A percentile compares a stretch with the other conserved stretches of the same genome.
Evolutionary conservation across 192 early-diverging fungal species (phyloP).

Genomic region (Coemansia pectinata): DNA sequence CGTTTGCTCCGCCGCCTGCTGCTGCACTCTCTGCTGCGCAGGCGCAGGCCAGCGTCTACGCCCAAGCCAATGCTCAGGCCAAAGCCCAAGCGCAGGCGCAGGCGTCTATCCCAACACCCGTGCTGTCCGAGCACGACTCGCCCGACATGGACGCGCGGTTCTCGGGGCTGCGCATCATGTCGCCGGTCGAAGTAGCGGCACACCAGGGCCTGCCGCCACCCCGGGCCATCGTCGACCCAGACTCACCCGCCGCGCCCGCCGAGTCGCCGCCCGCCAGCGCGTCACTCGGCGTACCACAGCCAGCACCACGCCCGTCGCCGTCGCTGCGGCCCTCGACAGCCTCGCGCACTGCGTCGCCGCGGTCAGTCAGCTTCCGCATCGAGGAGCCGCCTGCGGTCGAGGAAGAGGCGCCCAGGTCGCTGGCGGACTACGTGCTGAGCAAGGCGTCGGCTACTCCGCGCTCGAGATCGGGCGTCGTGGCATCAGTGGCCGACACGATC

Average conservation of each 20-base stretch:
- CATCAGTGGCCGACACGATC: constrained; percentile 50
- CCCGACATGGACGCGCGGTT: constrained; percentile 12
- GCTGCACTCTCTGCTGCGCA: neutral
- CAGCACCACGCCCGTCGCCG: constrained; percentile 33
- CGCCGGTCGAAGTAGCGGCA: constrained; percentile 50
- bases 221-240: constrained; percentile 43
- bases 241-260: constrained; percentile 19
- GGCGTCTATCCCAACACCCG: constrained; percentile 47
- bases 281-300: constrained; percentile 3
- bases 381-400: constrained; percentile 19
- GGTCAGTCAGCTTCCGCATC: constrained; percentile 50
- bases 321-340: constrained; percentile 40
- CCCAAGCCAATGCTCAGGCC: neutral
- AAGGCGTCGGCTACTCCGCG: constrained; percentile 11
- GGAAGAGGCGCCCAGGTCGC: constrained; percentile 14
- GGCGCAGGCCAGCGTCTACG: neutral
- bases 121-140: constrained; percentile 37
- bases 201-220: constrained; percentile 50
- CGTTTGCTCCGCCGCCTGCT: neutral
- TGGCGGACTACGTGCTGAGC: constrained; percentile 55
- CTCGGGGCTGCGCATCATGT: constrained; percentile 37
- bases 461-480: constrained; percentile 15
- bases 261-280: neutral
- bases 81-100: neutral
- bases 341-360: constrained; percentile 30